Base-by-base conservation (phyloP, 768 basidiomycete species). In the Phylloporus sp. region DNA sequence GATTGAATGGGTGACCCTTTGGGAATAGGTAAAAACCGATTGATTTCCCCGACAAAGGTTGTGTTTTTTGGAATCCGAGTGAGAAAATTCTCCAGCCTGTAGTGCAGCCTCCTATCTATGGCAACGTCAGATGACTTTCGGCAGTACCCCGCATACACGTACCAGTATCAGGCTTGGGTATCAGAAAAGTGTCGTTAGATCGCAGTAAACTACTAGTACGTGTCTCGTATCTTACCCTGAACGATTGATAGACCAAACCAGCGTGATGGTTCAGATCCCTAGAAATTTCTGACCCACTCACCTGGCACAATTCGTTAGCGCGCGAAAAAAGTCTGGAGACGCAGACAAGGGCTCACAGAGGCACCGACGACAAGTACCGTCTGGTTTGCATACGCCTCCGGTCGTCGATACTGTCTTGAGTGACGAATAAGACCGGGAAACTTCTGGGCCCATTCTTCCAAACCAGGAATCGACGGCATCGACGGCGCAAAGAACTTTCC, bases 351-450 rank as follows among this genome's bases (percentile, higher is more conserved):
- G n/a, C n/a, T n/a, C n/a, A n/a, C n/a, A n/a, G n/a, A n/a, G n/a
- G n/a, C n/a, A n/a, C n/a, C n/a, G n/a, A n/a, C n/a, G n/a, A n/a
- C n/a, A n/a, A n/a, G n/a, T n/a, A n/a, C n/a, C n/a, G n/a, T 74
- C 47, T 74, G 55, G 42, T 68, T 64, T 14, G 42, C 23, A 27
- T 64, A 70, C 2, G 48, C 31, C 23, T 72, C 66, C 1, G 75
- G 74, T 36, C 56, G 55, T 5, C 73, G 61, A 49, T 75, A 76
- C 32, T 70, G 68, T 24, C 73, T 56, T 7, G 72, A 70, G 50
- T 75, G 74, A 5, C 53, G 49, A 23, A 76, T 52, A 7, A 54
- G 44, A 1, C 54, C 54, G 1, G 73, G 68, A 56, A 69, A 73
- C 7, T 50, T 53, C 6, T 58, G 48, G 2, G 17, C 38, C 38